Evolutionary conservation across 805 yeast species (phyloP).

Genomic region (Saturnispora dispora): DNA sequence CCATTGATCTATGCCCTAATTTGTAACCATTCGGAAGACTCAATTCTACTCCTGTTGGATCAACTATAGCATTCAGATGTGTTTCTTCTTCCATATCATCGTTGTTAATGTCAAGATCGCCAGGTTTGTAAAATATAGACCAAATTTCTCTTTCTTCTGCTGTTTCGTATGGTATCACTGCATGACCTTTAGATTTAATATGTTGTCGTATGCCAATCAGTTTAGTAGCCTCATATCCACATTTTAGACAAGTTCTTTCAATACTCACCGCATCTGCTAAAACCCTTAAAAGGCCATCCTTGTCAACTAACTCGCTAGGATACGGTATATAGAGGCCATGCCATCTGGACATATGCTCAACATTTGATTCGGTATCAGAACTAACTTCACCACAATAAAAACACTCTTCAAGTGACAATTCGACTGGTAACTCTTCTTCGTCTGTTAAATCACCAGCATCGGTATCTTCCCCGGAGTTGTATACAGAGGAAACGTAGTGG

Average conservation of each 20-base stretch:
- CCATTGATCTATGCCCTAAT: conserved; percentile 70
- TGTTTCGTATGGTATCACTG: conserved; percentile 79
- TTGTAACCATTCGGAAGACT: conserved; percentile 67
- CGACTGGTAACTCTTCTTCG: conserved; percentile 18
- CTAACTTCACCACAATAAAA: conserved; percentile 40
- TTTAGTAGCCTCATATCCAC: conserved; percentile 71
- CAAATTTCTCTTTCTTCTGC: conserved; percentile 63
- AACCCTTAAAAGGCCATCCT: conserved; percentile 59
- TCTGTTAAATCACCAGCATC: conserved; percentile 13
- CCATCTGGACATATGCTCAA: conserved; percentile 63
- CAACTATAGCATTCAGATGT: conserved; percentile 25
- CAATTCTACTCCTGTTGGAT: conserved; percentile 47
- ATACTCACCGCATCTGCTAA: conserved; percentile 68
- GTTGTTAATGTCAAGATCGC: neutral
- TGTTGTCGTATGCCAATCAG: conserved; percentile 85
- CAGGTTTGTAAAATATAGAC: conserved; percentile 68
- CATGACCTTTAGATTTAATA: conserved; percentile 74
- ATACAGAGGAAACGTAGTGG: conserved; percentile 7
- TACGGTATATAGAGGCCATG: conserved; percentile 92
- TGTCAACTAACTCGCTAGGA: conserved; percentile 53
- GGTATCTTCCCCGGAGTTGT: conserved; percentile 12
- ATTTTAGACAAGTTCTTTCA: conserved; percentile 74
- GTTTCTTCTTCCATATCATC: conserved; percentile 9
- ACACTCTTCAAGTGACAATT: conserved; percentile 35
- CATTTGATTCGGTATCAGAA: conserved; percentile 33